Evolutionary conservation across 805 yeast species (phyloP).

Genomic region (Barnettozyma salicaria): DNA sequence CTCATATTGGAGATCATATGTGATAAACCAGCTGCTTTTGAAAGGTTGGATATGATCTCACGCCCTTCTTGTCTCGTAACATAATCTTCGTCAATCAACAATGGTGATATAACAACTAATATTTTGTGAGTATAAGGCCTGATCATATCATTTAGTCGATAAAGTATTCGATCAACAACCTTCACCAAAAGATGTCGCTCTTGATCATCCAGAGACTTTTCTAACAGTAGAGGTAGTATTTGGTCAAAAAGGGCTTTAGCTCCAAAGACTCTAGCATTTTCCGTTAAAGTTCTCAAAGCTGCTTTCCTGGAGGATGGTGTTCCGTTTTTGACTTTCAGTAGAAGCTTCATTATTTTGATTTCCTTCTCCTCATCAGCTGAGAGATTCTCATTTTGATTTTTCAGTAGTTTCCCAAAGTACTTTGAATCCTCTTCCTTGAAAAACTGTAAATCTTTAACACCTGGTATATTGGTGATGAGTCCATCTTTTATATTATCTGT

Average conservation of each 20-base stretch:
- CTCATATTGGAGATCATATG: constrained; percentile 73
- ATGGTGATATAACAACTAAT: constrained; percentile 68
- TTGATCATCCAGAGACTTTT: constrained; percentile 65
- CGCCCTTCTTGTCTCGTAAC: constrained; percentile 73
- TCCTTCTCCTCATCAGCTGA: constrained; percentile 52
- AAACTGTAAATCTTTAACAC: constrained; percentile 56
- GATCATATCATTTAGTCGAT: constrained; percentile 56
- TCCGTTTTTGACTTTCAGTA: constrained; percentile 76
- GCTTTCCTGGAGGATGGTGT: constrained; percentile 58
- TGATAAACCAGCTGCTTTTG: constrained; percentile 79
- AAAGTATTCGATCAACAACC: constrained; percentile 61
- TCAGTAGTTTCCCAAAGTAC: constrained; percentile 59
- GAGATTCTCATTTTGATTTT: constrained; percentile 28
- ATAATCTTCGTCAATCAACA: constrained; percentile 72
- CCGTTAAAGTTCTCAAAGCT: constrained; percentile 62
- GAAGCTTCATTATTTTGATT: constrained; percentile 51
- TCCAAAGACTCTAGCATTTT: constrained; percentile 58
- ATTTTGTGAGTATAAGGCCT: constrained; percentile 72
- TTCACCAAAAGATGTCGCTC: constrained; percentile 82
- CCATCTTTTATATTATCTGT: too few species aligned
- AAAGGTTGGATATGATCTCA: constrained; percentile 65
- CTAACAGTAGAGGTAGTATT: constrained; percentile 71
- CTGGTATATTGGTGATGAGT: constrained; percentile 53
- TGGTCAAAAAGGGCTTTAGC: constrained; percentile 62
- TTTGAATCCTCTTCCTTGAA: constrained; percentile 68